Percentiles rank a stretch among this genome's conserved stretches.
Conservation (phyloP, 371 early-diverging fungal species). For the Mortierella sp. region DNA sequence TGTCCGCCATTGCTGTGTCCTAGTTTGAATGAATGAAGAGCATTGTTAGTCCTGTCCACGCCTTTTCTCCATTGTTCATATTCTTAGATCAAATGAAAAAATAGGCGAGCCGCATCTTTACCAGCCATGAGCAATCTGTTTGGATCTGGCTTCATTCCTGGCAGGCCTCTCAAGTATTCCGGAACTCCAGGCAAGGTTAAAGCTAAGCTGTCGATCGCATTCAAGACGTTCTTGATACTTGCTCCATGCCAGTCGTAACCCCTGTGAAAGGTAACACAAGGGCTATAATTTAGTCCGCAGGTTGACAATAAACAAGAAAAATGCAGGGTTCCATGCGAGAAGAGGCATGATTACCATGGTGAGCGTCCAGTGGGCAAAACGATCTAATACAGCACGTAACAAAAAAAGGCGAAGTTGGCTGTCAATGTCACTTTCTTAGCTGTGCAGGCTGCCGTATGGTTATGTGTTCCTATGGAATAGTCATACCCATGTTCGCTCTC, state of each 20-base stretch:
- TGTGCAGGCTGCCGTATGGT: no score
- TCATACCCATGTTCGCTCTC: constrained; percentile 51
- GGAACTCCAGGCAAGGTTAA: constrained; percentile 45
- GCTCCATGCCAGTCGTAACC: constrained; percentile 73
- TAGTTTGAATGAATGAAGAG: not conserved
- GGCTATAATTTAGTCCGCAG: constrained; percentile 17
- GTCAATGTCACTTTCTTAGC: not conserved
- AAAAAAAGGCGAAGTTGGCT: not conserved
- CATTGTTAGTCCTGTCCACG: not conserved
- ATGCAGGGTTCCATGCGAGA: not conserved
- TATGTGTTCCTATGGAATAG: not conserved
- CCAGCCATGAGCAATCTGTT: constrained; percentile 51
- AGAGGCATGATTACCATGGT: constrained; percentile 64
- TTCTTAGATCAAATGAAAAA: not conserved
- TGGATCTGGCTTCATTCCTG: constrained; percentile 42
- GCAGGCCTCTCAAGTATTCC: constrained; percentile 2
- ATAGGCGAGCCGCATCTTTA: not conserved
- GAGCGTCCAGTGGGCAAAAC: constrained; percentile 79
- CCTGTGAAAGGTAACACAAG: constrained; percentile 33
- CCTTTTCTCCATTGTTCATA: not conserved
- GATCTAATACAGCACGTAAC: constrained; percentile 40
- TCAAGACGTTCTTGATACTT: constrained; percentile 60
- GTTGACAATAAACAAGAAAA: not conserved
- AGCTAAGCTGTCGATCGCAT: constrained; percentile 53
- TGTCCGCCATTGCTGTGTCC: constrained; percentile 86